Percentiles rank a stretch among this genome's conserved stretches.
Evolutionary conservation across 306 rosid genomes (phyloP).

Genomic region (Phaseolus lunatus): DNA sequence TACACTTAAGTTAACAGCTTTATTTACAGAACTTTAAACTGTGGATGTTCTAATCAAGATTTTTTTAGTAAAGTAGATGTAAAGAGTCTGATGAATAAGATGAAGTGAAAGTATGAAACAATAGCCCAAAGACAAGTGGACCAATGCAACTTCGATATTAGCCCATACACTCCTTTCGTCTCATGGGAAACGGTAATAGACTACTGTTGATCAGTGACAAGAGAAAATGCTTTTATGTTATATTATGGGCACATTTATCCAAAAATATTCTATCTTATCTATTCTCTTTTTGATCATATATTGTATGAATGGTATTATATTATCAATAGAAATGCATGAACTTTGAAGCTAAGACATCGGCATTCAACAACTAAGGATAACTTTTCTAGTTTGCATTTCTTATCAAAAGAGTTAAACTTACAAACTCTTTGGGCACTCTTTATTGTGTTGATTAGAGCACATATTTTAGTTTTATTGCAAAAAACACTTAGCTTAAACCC

Average conservation of each 20-base stretch:
- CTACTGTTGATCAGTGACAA: neutral
- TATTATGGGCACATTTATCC: constrained; percentile 17
- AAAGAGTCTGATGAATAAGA: too few relatives aligned
- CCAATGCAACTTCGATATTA: neutral
- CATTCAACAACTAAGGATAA: constrained; percentile 48
- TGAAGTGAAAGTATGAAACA: neutral
- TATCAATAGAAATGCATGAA: constrained; percentile 41
- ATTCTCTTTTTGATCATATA: neutral
- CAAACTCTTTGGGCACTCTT: constrained; percentile 11
- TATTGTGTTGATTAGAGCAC: neutral
- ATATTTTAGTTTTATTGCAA: neutral
- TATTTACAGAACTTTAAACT: too few relatives aligned
- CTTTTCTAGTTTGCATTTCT: constrained; percentile 39
- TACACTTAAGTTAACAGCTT: too few relatives aligned
- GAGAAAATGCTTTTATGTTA: neutral
- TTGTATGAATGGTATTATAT: constrained; percentile 21
- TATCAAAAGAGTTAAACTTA: constrained; percentile 13
- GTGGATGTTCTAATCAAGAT: too few relatives aligned
- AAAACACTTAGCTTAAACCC: constrained; percentile 47
- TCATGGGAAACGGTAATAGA: neutral
- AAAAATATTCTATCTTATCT: neutral
- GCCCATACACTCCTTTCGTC: constrained; percentile 8
- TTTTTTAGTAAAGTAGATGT: too few relatives aligned
- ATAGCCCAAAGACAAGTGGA: neutral
- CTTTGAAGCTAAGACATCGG: constrained; percentile 59